Conservation (phyloP, 2,329 filamentous ascomycete species). For the Penicillium paneum region DNA sequence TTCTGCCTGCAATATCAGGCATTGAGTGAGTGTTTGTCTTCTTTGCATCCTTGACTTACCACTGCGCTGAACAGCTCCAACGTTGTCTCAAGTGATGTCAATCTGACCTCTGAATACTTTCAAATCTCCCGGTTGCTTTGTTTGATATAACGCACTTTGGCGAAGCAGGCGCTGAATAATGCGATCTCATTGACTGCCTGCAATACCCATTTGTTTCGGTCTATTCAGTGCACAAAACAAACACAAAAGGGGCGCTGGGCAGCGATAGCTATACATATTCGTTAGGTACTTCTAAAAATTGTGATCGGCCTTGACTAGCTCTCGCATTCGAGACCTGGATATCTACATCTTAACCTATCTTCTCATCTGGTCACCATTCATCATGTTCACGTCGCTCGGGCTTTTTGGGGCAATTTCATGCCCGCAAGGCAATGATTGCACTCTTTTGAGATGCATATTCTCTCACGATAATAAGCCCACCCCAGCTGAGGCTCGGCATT, state of each 20-base stretch:
- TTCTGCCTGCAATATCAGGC: slow-evolving; percentile 4
- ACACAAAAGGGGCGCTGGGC: neutral
- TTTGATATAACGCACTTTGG: neutral
- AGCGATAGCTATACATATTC: neutral
- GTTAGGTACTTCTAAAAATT: neutral
- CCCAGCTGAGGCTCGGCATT: neutral
- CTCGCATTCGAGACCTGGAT: neutral
- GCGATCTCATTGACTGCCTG: neutral
- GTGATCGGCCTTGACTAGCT: neutral
- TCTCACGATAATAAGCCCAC: slow-evolving; percentile 41
- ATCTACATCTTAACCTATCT: neutral
- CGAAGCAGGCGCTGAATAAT: neutral
- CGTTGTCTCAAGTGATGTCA: neutral
- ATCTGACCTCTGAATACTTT: neutral
- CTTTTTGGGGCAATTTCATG: slow-evolving; percentile 54
- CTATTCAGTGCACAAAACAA: neutral
- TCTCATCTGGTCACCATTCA: slow-evolving; percentile 2
- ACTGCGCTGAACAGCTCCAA: neutral
- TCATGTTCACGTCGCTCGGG: slow-evolving; percentile 56
- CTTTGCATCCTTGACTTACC: slow-evolving; percentile 7
- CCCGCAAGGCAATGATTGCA: slow-evolving; percentile 51
- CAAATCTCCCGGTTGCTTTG: neutral
- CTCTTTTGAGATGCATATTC: slow-evolving; percentile 58
- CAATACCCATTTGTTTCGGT: neutral
- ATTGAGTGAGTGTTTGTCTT: neutral